These are phyloP conservation scores for Acorus calamus DNA, from an alignment of 106 monocot genomes.

Conservation along the genomic window DNA sequence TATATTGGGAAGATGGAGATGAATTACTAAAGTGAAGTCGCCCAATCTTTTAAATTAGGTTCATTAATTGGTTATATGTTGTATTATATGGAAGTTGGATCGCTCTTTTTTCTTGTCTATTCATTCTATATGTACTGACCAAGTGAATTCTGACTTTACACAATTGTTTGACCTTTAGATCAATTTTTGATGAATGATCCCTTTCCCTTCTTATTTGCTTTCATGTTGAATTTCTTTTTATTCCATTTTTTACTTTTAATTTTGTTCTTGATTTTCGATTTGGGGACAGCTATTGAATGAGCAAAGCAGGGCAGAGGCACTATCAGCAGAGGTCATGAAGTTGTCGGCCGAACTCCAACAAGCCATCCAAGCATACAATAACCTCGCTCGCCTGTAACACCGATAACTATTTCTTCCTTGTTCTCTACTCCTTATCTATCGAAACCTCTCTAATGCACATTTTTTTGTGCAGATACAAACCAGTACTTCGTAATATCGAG, in stretches of 20 bases:
- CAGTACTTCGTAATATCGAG: constrained; percentile 77
- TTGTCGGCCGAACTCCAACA: constrained; percentile 70
- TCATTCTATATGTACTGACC: too few species aligned
- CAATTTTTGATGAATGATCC: not conserved
- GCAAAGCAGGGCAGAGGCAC: constrained; percentile 63
- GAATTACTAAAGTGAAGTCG: not conserved
- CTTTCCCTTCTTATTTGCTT: not conserved
- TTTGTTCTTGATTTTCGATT: not conserved
- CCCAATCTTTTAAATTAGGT: too few species aligned
- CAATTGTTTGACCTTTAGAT: too few species aligned
- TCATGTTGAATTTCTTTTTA: not conserved
- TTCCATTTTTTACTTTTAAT: not conserved
- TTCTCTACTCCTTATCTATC: too few species aligned
- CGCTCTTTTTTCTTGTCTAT: too few species aligned
- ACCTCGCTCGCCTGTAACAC: constrained; percentile 54
- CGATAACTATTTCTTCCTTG: not conserved
- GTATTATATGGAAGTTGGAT: too few species aligned
- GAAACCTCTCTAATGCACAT: too few species aligned
- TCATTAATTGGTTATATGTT: too few species aligned
- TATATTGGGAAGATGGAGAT: not conserved
- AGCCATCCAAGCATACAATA: constrained; percentile 53
- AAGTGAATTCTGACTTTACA: too few species aligned
- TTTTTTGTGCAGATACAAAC: constrained; percentile 62
- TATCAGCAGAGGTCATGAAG: constrained; percentile 69
- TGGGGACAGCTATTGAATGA: constrained; percentile 68